Conservation (phyloP, 257 asterid genomes). For the Galeopsis tetrahit region DNA sequence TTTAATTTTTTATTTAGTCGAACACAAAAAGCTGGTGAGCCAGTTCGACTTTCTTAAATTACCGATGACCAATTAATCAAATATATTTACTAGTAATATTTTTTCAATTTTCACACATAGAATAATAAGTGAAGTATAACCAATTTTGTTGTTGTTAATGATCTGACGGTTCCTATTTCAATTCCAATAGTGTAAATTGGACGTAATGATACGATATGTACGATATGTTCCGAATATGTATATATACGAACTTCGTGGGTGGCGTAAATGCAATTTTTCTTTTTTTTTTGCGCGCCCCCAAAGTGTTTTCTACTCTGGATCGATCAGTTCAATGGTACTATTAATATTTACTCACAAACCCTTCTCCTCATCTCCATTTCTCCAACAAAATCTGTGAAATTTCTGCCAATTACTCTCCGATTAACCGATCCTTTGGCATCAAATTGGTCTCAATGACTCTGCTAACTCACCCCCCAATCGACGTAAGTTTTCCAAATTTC, state of each 20-base stretch:
- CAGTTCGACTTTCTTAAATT: too few species aligned
- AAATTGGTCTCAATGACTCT: constrained; percentile 56
- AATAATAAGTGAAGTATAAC: too few species aligned
- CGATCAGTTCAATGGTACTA: constrained; percentile 23
- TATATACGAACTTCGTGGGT: neutral
- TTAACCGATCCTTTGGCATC: constrained; percentile 47
- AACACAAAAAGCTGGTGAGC: too few species aligned
- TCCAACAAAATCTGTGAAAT: constrained; percentile 24
- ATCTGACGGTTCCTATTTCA: too few species aligned
- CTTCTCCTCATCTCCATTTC: neutral
- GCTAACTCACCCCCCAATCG: constrained; percentile 61
- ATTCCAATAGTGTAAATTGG: too few species aligned
- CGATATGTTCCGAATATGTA: neutral
- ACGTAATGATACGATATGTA: too few species aligned
- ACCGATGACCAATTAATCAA: too few species aligned
- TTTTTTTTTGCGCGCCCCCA: constrained; percentile 19
- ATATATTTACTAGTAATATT: too few species aligned
- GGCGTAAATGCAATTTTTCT: neutral
- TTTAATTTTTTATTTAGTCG: too few species aligned
- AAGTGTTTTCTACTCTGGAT: constrained; percentile 34
- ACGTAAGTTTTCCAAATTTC: constrained; percentile 40
- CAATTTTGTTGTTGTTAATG: too few species aligned
- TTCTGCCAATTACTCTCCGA: constrained; percentile 32
- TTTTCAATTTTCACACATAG: too few species aligned
- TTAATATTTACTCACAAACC: constrained; percentile 24